Evolutionary conservation across 208 protist species (phyloP).

Genomic region (Trypanosomatidae sp.): DNA sequence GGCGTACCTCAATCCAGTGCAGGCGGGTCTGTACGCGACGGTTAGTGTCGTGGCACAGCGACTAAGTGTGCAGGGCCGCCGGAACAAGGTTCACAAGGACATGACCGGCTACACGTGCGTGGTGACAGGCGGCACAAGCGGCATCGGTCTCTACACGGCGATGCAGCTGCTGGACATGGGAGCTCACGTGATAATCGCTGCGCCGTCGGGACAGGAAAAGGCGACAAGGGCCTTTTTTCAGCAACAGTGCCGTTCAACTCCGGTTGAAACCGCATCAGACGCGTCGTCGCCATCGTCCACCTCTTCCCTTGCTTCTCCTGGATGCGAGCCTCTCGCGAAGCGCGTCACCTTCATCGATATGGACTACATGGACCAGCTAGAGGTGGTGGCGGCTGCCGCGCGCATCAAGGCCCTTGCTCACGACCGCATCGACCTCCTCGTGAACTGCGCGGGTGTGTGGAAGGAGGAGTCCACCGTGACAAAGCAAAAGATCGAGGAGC

Average conservation of each 20-base stretch:
- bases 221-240: slow-evolving; percentile 45
- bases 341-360: slow-evolving; percentile 57
- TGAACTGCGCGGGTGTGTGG: slow-evolving; percentile 83
- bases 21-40: slow-evolving; percentile 49
- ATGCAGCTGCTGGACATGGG: slow-evolving; percentile 76
- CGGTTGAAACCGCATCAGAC: background rate
- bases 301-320: background rate
- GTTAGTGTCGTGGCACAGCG: slow-evolving; percentile 61
- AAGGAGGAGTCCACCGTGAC: slow-evolving; percentile 55
- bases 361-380: slow-evolving; percentile 68
- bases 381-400: slow-evolving; percentile 54
- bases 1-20: slow-evolving; percentile 25
- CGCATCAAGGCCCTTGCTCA: slow-evolving; percentile 60
- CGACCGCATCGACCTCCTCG: slow-evolving; percentile 68
- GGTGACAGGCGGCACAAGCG: slow-evolving; percentile 77
- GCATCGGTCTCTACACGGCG: slow-evolving; percentile 72
- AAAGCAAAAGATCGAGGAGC: slow-evolving; percentile 73
- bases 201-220: slow-evolving; percentile 48
- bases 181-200: slow-evolving; percentile 54
- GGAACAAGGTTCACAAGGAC: slow-evolving; percentile 56
- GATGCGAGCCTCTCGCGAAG: slow-evolving; percentile 34
- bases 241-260: slow-evolving; percentile 25
- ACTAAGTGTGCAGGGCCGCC: slow-evolving; percentile 49
- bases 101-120: slow-evolving; percentile 60
- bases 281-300: slow-evolving; percentile 1